Base-by-base conservation (phyloP, 352 stramenopile genomes). In the Plasmopara halstedii region DNA sequence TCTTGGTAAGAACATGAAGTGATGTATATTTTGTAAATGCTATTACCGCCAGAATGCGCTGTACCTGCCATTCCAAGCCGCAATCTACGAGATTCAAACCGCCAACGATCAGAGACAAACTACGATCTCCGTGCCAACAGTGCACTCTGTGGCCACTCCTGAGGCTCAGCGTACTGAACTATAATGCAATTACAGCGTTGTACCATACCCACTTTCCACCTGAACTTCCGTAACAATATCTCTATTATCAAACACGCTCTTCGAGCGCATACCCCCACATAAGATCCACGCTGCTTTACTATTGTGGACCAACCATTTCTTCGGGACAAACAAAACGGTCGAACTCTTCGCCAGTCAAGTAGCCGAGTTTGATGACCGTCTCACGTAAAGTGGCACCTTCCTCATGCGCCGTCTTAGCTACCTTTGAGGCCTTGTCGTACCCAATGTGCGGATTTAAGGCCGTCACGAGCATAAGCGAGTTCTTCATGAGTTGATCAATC, bases 401-500 rank as follows among this genome's bases (percentile, higher is more conserved):
- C 63, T 97, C 88, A 67, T 98, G 93, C 6, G 95, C 95, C 47
- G 85, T 96, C 73, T 98, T 98, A 46, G 95, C 95, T 61, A 98
- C 95, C 58, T 96, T 94, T 42, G 86, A 92, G 2, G 93, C 90
- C 46, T 98, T 98, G 55, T 99, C 93, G 67, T 99, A 98, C 7
- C 95, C 95, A 72, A 99, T 98, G 54, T 98, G 72, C 34, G 88
- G 89, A 65, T 98, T 98, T 20, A 98, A 62, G 14, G 94, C 92
- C 14, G 95, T 99, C 14, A 98, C 95, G 23, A 98, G 73, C 93
- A 98, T 98, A 27, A 99, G 76, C 56, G 73, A 95, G 55, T 95
- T 94, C 60, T 97, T 85, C 70, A 98, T 85, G 38, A 98, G 76
- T 48, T 93, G 62, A 37, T 96, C 69, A 54, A 98, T 97, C 44